Evolutionary conservation across 2,329 filamentous ascomycete species (phyloP).

Genomic region (Venturia aucupariae): DNA sequence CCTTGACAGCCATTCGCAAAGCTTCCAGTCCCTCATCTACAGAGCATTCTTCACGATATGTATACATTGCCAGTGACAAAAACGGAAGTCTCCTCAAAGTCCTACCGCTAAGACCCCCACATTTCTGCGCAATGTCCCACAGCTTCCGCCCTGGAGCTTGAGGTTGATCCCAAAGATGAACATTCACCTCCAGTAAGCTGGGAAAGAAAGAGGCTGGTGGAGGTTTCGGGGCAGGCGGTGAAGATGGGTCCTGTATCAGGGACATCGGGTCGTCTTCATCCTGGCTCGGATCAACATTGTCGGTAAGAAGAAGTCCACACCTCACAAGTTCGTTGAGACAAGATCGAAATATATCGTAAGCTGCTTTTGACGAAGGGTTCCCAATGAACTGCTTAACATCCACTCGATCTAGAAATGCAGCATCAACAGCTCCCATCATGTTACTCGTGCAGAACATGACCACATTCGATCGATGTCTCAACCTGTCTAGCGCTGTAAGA

Average conservation of each 20-base stretch:
- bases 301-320: conserved; percentile 20
- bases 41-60: conserved; percentile 25
- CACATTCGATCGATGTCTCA: conserved; percentile 35
- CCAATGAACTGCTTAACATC: conserved; percentile 39
- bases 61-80: conserved; percentile 33
- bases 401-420: conserved; percentile 41
- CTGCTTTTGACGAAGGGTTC: conserved; percentile 29
- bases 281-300: conserved; percentile 17
- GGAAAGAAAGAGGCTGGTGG: neutral
- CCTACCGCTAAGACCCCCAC: conserved; percentile 33
- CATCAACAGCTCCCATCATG: conserved; percentile 35
- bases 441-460: conserved; percentile 44
- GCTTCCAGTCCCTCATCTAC: conserved; percentile 32
- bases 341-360: conserved; percentile 41
- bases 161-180: conserved; percentile 23
- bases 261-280: conserved; percentile 17
- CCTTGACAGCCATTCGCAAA: conserved; percentile 27
- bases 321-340: conserved; percentile 37
- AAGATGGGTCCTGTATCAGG: neutral
- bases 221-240: neutral
- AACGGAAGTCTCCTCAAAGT: conserved; percentile 34
- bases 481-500: conserved; percentile 38
- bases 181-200: conserved; percentile 1
- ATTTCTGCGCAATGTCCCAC: conserved; percentile 25
- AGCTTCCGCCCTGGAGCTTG: conserved; percentile 23